Conservation (phyloP, 768 basidiomycete species). For the Lactarius deliciosus region DNA sequence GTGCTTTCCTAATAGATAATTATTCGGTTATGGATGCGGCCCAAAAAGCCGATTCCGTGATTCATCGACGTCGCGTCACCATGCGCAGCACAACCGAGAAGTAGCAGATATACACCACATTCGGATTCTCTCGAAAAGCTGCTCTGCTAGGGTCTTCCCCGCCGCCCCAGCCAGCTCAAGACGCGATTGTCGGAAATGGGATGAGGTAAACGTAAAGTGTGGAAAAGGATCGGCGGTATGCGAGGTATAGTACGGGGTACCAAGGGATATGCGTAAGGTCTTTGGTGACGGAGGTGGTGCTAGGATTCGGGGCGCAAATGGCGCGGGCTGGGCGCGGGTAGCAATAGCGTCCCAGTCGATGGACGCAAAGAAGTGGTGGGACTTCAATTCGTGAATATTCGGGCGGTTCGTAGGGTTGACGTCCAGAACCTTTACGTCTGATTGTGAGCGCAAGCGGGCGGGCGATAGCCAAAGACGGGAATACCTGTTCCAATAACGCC, state of each 20-base stretch:
- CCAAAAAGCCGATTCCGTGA: not conserved
- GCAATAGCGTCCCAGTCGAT: conserved; percentile 25
- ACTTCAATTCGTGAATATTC: conserved; percentile 23
- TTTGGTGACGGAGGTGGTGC: conserved; percentile 15
- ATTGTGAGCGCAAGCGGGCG: not conserved
- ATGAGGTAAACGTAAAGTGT: conserved; percentile 19
- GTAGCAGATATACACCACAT: conserved; percentile 8
- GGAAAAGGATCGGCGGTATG: conserved; percentile 14
- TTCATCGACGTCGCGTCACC: not conserved
- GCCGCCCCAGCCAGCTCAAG: not conserved
- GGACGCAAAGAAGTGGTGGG: conserved; percentile 26
- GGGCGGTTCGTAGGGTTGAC: conserved; percentile 22
- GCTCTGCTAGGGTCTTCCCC: not conserved
- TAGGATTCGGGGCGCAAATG: conserved; percentile 16
- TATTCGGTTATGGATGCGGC: not conserved
- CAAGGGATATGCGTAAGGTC: conserved; percentile 22
- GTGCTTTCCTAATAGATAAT: not conserved
- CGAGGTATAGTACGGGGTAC: conserved; percentile 21
- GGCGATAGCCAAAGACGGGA: too few species aligned
- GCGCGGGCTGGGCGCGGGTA: conserved; percentile 17
- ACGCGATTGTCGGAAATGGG: conserved; percentile 3
- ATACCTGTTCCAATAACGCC: conserved; percentile 19
- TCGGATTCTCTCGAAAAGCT: conserved; percentile 4
- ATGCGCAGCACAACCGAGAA: conserved; percentile 16
- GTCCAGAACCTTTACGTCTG: conserved; percentile 15